Evolutionary conservation across 371 early-diverging fungal species (phyloP).

Genomic region (Rhizopus stolonifer): DNA sequence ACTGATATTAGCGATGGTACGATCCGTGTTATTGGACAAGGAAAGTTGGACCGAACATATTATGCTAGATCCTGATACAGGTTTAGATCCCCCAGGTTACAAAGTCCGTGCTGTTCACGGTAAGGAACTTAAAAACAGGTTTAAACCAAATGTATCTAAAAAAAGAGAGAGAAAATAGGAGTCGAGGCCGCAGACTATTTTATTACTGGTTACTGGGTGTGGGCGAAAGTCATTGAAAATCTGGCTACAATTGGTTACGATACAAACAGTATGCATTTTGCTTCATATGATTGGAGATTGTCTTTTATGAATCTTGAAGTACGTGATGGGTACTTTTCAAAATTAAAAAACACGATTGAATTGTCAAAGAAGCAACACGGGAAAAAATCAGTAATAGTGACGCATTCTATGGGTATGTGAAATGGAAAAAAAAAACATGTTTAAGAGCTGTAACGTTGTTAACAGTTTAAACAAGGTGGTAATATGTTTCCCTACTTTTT

Average conservation of each 20-base stretch:
- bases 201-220: constrained; percentile 94
- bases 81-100: constrained; percentile 83
- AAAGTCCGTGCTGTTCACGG: constrained; percentile 88
- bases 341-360: constrained; percentile 80
- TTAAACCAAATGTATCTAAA: neutral
- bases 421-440: neutral
- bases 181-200: constrained; percentile 94
- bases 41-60: constrained; percentile 86
- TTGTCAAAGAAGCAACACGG: constrained; percentile 39
- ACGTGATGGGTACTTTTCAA: constrained; percentile 85
- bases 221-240: constrained; percentile 86
- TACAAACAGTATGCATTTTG: constrained; percentile 82
- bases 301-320: constrained; percentile 78
- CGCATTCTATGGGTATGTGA: constrained; percentile 71
- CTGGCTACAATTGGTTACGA: constrained; percentile 90
- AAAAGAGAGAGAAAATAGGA: constrained; percentile 33
- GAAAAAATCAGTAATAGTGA: constrained; percentile 68
- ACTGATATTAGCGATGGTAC: constrained; percentile 66
- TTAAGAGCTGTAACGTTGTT: neutral
- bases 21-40: constrained; percentile 80
- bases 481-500: constrained; percentile 83
- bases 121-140: no score
- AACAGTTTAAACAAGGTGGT: constrained; percentile 13
- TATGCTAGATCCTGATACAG: constrained; percentile 80
- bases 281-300: constrained; percentile 94